Conservation (phyloP, 768 basidiomycete genomes). For the Lactarius sanguifluus region DNA sequence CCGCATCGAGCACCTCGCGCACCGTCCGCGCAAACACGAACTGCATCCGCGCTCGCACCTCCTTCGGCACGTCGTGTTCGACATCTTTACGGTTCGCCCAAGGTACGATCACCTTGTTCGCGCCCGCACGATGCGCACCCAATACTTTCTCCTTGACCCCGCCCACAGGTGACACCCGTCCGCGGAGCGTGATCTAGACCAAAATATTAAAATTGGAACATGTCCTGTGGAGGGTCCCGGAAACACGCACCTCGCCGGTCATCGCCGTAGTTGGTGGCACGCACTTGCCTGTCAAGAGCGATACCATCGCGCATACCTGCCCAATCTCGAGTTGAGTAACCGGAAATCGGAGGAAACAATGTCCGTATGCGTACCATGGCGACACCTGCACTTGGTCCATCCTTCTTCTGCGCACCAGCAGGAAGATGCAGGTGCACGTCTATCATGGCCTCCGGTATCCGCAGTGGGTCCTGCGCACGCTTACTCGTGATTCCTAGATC, state of each 20-base stretch:
- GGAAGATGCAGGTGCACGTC: slow-evolving; percentile 91
- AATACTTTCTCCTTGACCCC: slow-evolving; percentile 92
- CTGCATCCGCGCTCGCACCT: slow-evolving; percentile 71
- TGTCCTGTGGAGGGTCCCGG: too few species aligned
- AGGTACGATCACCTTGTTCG: slow-evolving; percentile 82
- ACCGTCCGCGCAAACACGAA: slow-evolving; percentile 82
- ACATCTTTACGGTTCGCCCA: slow-evolving; percentile 86
- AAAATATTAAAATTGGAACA: too few species aligned
- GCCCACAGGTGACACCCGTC: slow-evolving; percentile 79
- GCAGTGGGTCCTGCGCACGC: slow-evolving; percentile 70
- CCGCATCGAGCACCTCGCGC: slow-evolving; percentile 77
- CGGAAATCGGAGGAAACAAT: neutral
- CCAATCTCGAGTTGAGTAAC: slow-evolving; percentile 3
- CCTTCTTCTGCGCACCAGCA: slow-evolving; percentile 89
- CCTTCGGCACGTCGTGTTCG: slow-evolving; percentile 75
- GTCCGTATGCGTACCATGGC: slow-evolving; percentile 61
- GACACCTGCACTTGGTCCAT: slow-evolving; percentile 88
- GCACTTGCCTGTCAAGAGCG: slow-evolving; percentile 72
- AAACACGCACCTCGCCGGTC: slow-evolving; percentile 72
- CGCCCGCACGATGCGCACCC: slow-evolving; percentile 84
- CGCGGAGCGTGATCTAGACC: slow-evolving; percentile 72
- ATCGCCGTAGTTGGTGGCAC: slow-evolving; percentile 76
- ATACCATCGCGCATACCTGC: slow-evolving; percentile 82
- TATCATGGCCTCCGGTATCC: slow-evolving; percentile 58
- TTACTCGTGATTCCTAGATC: slow-evolving; percentile 73